Evolutionary conservation across 208 protist genomes (phyloP).

Genomic region (Crithidia sp.): DNA sequence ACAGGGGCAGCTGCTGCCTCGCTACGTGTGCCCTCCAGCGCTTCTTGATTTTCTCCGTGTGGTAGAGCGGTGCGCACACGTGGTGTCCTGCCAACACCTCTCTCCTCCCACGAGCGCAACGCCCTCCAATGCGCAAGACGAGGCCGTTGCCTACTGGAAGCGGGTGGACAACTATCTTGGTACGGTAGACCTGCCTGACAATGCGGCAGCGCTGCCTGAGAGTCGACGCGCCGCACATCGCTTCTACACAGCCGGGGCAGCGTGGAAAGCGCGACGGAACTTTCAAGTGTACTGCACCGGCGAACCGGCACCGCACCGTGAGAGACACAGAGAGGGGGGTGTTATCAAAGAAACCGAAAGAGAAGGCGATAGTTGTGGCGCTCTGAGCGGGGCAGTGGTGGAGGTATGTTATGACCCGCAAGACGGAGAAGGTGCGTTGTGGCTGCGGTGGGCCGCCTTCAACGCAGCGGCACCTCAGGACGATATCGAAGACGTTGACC

Average conservation of each 20-base stretch:
- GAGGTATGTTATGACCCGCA: not conserved
- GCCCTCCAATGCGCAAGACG: conserved; percentile 6
- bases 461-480: too few relatives aligned
- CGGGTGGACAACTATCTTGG: conserved; percentile 8
- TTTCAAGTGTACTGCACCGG: conserved; percentile 1
- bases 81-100: conserved; percentile 21
- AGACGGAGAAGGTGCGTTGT: not conserved
- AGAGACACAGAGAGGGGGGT: too few relatives aligned
- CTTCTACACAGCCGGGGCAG: not conserved
- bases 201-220: too few relatives aligned
- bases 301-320: too few relatives aligned
- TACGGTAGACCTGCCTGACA: not conserved
- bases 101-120: conserved; percentile 9
- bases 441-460: not conserved
- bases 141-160: conserved; percentile 10
- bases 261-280: not conserved
- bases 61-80: conserved; percentile 37
- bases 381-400: not conserved
- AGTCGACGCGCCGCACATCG: too few relatives aligned
- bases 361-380: not conserved
- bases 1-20: conserved; percentile 40
- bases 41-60: conserved; percentile 38
- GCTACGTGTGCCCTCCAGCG: conserved; percentile 36
- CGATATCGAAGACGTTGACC: too few relatives aligned
- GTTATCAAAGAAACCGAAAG: too few relatives aligned